A percentile compares a stretch with the other conserved stretches of the same genome.
phyloP scores from a whole-genome alignment of 2,329 filamentous ascomycete species.

The Grosmannia serpens region DNA sequence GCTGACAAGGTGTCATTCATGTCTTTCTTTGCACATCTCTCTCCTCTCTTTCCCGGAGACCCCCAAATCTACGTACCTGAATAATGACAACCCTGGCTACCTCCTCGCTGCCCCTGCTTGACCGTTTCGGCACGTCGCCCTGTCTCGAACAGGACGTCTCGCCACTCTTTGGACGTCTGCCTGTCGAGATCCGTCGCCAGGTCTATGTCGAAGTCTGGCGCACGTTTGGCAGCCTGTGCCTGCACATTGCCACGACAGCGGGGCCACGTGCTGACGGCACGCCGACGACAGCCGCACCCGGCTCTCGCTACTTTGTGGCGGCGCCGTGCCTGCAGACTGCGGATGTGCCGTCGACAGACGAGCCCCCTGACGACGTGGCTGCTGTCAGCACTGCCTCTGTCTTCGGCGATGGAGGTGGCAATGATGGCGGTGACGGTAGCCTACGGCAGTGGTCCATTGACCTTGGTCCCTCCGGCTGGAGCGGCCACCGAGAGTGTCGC shows the following conservation, averaged over 20 bases:
- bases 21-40: not conserved
- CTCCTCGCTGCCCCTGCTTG: not conserved
- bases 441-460: not conserved
- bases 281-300: not conserved
- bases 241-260: slow-evolving; percentile 12
- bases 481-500: not conserved
- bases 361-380: not conserved
- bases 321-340: not conserved
- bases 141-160: slow-evolving; percentile 31
- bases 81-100: not conserved
- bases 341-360: not conserved
- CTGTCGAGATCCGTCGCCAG: slow-evolving; percentile 19
- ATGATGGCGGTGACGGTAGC: not conserved
- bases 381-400: not conserved
- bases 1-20: not conserved
- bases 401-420: not conserved
- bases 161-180: slow-evolving; percentile 17
- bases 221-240: slow-evolving; percentile 8
- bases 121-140: not conserved
- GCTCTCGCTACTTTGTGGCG: not conserved
- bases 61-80: not conserved
- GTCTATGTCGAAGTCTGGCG: slow-evolving; percentile 20
- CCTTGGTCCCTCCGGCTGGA: not conserved
- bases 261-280: not conserved
- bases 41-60: not conserved